Evolutionary conservation across 352 stramenopile species (phyloP), one percentile per base, ranked within the genome.

Genomic region (Phytophthora cryptogea): DNA sequence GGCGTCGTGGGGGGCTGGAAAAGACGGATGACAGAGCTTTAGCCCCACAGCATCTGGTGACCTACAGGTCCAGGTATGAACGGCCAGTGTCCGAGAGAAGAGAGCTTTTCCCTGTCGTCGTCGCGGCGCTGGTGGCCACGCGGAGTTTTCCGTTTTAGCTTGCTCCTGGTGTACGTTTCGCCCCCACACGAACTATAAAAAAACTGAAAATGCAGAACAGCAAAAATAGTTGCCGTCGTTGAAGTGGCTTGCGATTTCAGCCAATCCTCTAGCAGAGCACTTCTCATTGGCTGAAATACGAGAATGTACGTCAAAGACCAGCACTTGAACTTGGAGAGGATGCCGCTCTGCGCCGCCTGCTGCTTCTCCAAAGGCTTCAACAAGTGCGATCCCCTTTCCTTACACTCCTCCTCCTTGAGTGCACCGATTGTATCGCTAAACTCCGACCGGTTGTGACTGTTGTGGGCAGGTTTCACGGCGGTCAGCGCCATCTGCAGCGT

Each of bases 321-420:
- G 26, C 46, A 56, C 62, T 66, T 64, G 51, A 59, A 63, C 58
- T 23, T 59, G 13, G 20, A 7, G 32, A 62, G 20, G 17, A 94
- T 94, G 84, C 82, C 82, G 32, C 75, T 89, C 47, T 94, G 85
- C 55, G 71, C 80, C 23, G 80, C 80, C 13, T 94, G 85, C 59
- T 75, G 68, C 46, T 65, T 85, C 53, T 76, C 75, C 53, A 91
- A 90, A 59, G 85, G 85, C 45, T 80, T 90, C 50, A 94, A 94
- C 74, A 90, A 88, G 84, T 89, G 56, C 37, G 66, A 11, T 9
- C 16, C 11, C 13, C 5, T 27, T 8, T 4, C 35, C 17, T 23
- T 6, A 28, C 9, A 2, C 10, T 20, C 9, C 9, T 32, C 10
- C 11, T 5, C 10, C 4, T 6, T 13, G 20, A 42, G 27, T 14